phyloP scores from a whole-genome alignment of 495 filamentous ascomycete species.

The Penicillium verhagenii region DNA sequence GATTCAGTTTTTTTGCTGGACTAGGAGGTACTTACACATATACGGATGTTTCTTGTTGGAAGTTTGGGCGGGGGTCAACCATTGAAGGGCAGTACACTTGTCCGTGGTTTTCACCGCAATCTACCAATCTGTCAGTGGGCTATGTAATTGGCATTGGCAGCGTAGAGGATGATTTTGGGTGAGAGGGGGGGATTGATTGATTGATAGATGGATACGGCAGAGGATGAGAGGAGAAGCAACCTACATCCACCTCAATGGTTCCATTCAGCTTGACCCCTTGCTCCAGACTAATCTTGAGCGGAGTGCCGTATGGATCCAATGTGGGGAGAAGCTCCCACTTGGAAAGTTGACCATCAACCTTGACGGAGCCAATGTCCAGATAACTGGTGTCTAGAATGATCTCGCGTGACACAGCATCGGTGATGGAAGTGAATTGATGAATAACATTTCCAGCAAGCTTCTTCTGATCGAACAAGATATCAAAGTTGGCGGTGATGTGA shows the following conservation, averaged over 20 bases:
- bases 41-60: slow-evolving; percentile 91
- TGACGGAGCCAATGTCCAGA: slow-evolving; percentile 66
- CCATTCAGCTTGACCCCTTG: slow-evolving; percentile 60
- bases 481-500: slow-evolving; percentile 75
- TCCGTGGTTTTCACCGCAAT: slow-evolving; percentile 69
- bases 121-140: slow-evolving; percentile 25
- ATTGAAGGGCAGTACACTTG: slow-evolving; percentile 88
- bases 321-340: slow-evolving; percentile 70
- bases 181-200: too few species aligned
- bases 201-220: too few species aligned
- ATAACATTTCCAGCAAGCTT: slow-evolving; percentile 71
- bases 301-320: slow-evolving; percentile 73
- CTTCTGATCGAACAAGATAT: slow-evolving; percentile 76
- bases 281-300: slow-evolving; percentile 70
- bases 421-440: slow-evolving; percentile 70
- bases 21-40: slow-evolving; percentile 68
- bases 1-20: too few species aligned
- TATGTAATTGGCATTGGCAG: background rate
- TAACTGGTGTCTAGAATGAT: slow-evolving; percentile 86
- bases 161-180: background rate
- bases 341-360: slow-evolving; percentile 55
- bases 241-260: slow-evolving; percentile 60
- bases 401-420: slow-evolving; percentile 64
- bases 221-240: slow-evolving; percentile 3
- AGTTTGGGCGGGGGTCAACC: slow-evolving; percentile 88